phyloP scores from a whole-genome alignment of 78 protist genomes.

The Dictyostelium capitatum region DNA sequence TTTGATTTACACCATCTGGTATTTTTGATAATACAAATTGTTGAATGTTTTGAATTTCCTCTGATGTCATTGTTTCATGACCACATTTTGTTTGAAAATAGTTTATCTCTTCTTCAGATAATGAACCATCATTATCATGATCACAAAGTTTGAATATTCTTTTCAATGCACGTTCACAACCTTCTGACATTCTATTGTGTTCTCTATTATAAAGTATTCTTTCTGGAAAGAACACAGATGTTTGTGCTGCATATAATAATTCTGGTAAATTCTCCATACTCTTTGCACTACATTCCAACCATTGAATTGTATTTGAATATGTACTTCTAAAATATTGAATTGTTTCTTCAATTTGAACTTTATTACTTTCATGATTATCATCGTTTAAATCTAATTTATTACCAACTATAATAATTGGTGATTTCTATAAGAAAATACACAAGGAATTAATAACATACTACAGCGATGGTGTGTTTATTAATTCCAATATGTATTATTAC shows the following conservation, averaged over 20 bases:
- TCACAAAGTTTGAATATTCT: constrained; percentile 46
- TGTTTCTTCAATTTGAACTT: constrained; percentile 28
- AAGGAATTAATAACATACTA: too few species aligned
- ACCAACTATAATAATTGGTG: constrained; percentile 55
- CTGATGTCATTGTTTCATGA: constrained; percentile 24
- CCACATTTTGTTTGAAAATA: constrained; percentile 40
- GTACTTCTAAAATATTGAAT: constrained; percentile 8
- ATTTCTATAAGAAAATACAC: background rate
- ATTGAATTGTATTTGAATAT: constrained; percentile 28
- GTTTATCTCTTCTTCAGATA: constrained; percentile 30
- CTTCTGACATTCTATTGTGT: background rate
- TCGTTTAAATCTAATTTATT: constrained; percentile 40
- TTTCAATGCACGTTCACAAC: constrained; percentile 24
- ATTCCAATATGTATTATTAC: background rate
- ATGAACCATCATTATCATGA: constrained; percentile 35
- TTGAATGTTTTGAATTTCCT: constrained; percentile 18
- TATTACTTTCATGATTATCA: background rate
- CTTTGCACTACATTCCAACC: constrained; percentile 31
- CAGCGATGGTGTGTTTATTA: too few species aligned
- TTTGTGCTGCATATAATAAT: constrained; percentile 8
- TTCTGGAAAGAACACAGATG: constrained; percentile 43
- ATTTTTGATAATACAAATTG: constrained; percentile 12
- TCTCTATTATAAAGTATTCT: constrained; percentile 23
- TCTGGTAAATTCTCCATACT: constrained; percentile 6
- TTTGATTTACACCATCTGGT: constrained; percentile 25